Base-by-base conservation (phyloP, 495 filamentous ascomycete genomes). In the Aspergillus steynii region DNA sequence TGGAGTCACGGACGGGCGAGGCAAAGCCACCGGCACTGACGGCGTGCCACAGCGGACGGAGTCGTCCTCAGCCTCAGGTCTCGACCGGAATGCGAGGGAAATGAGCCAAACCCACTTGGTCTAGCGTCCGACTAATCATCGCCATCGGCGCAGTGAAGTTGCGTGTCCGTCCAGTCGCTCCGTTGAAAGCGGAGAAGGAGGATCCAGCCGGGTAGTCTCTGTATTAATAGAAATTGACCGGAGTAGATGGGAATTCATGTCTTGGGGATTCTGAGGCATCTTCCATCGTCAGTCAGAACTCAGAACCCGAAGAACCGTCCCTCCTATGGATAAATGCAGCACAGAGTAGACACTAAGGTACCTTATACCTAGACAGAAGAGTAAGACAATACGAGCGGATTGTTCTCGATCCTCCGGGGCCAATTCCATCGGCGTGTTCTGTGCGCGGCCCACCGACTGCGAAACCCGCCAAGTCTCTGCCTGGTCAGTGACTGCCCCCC, bases 401-500 rank as follows among this genome's bases (percentile, higher is more conserved):
- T 42, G 53, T 55, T 47, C 53, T 55, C 53, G 53, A 55, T 55
- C 34, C 46, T 55, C 53, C 46, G 53, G 53, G 53, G 53, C 48
- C 27, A 58, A 50, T 49, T 29, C 28, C 29, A 34, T 55, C 53
- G 20, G 53, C 46, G 53, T 55, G 53, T 46, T 46, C 3, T 55
- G 34, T 27, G 53, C 34, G 53, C 46, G 53, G 53, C 42, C 53
- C 32, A 56, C 34, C 57, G 60, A 47, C 37, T 12, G 46, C 58
- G 60, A 62, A 62, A 62, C 60, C 54, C 37, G 54, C 60, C 60
- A 61, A 61, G 54, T 58, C 27, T 25, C 53, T 55, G 53, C 53
- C 53, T 42, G 37, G 37, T 55, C 53, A 55, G 28, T 27, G 37
- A 28, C 37, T 29, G 48, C 14, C 26, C 25, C 28, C 20, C 48